phyloP scores from a whole-genome alignment of 805 yeast species.

The Candida berthetii region DNA sequence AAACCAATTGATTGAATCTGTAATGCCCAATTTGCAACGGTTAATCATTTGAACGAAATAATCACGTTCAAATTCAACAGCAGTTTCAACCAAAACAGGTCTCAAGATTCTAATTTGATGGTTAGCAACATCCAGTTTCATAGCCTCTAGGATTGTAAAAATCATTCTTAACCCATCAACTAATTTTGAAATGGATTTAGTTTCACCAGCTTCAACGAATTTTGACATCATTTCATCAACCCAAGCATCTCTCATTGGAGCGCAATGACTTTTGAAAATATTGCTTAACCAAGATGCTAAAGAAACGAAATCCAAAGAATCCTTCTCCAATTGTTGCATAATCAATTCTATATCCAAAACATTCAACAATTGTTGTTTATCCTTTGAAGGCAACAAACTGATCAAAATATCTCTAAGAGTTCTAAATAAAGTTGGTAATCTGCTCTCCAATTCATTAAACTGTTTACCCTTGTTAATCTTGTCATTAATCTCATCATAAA shows the following conservation, averaged over 20 bases:
- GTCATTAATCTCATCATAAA: conserved; percentile 58
- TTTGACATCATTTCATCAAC: conserved; percentile 70
- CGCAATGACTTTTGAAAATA: conserved; percentile 84
- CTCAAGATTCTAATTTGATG: conserved; percentile 85
- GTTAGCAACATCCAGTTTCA: conserved; percentile 93
- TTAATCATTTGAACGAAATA: conserved; percentile 70
- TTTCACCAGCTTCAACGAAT: conserved; percentile 29
- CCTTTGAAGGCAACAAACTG: conserved; percentile 72
- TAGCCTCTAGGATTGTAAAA: conserved; percentile 83
- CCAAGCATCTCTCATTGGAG: conserved; percentile 92
- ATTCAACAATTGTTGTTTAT: conserved; percentile 58
- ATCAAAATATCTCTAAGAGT: conserved; percentile 75
- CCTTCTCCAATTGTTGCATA: conserved; percentile 66
- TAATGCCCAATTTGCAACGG: conserved; percentile 19
- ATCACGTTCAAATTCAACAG: conserved; percentile 84
- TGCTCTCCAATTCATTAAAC: conserved; percentile 12
- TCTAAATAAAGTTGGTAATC: conserved; percentile 62
- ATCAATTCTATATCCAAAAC: conserved; percentile 72
- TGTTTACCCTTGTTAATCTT: conserved; percentile 23
- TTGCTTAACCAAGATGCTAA: conserved; percentile 70
- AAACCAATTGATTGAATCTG: conserved; percentile 21
- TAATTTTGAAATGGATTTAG: conserved; percentile 32
- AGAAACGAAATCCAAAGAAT: conserved; percentile 66
- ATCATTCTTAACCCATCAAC: conserved; percentile 74
- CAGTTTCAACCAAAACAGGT: conserved; percentile 80